Conservation (phyloP, 257 asterid species). For the Buddleja alternifolia region DNA sequence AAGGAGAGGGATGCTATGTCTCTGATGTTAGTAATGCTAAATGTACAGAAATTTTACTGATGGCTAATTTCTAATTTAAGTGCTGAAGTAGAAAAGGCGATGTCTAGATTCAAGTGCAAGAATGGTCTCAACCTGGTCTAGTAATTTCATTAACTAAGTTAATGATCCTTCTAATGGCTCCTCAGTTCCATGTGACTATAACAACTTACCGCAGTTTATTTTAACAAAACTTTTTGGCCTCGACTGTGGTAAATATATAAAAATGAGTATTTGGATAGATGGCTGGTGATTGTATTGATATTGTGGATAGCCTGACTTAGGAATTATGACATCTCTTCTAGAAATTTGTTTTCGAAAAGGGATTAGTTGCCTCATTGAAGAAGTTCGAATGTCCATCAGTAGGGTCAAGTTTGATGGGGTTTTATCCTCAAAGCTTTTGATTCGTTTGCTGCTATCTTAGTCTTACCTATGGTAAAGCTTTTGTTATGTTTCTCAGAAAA, state of each 20-base stretch:
- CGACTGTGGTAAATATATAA: no score
- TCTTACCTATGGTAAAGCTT: no score
- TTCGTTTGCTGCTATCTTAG: slow-evolving; percentile 5
- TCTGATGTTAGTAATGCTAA: slow-evolving; percentile 5
- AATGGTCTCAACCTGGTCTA: background rate
- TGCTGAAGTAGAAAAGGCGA: no score
- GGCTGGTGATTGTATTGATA: no score
- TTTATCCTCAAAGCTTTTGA: background rate
- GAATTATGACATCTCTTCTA: background rate
- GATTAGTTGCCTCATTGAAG: background rate
- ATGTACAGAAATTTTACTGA: background rate
- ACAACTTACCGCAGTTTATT: no score
- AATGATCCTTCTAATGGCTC: background rate
- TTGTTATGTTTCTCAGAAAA: background rate
- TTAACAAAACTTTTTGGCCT: no score
- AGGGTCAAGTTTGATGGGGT: background rate
- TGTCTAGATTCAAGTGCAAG: background rate
- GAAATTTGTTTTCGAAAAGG: background rate
- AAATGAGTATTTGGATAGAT: no score
- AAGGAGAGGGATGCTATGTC: slow-evolving; percentile 1
- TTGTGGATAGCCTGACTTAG: no score
- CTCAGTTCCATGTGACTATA: background rate
- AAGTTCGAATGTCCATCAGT: no score
- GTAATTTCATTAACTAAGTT: slow-evolving; percentile 9
- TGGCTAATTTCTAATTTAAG: background rate